Evolutionary conservation across 495 filamentous ascomycete genomes (phyloP), one percentile per base, ranked within the genome.

Genomic region (Penicillium cosmopolitanum): DNA sequence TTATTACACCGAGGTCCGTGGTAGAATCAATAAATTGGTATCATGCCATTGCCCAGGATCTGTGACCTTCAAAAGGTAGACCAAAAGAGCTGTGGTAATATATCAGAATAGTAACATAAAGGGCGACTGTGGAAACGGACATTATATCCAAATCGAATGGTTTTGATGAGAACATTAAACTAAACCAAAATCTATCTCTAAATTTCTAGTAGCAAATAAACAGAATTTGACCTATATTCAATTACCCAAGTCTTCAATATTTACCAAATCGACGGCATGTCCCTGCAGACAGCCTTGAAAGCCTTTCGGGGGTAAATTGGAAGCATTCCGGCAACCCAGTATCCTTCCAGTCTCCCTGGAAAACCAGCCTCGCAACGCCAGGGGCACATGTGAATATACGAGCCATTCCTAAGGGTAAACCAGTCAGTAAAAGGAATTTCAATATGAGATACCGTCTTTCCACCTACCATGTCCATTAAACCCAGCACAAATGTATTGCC

Each of bases 401-500:
- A 11, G 71, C 71, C 71, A 74, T 74, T 4, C 70, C 70, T 73
- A 40, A 50, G 8, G 7, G 3, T 18, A 44, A 0, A 15, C 12
- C 21, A 5, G 31, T 23, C 1, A 19, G 19, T 19, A 5, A 19
- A 11, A 8, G 9, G 4, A 25, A 15, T 12, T 7, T 3, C n/a
- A 15, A 16, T 9, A 44, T 9, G 42, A 44, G 42, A 19, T 9
- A 5, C 1, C 3, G 9, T 16, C n/a, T 0, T 44, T 6, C 16
- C 21, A 52, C 66, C 25, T 42, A 67, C 71, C 71, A 62, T 74
- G 71, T 0, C 71, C 71, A 53, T 72, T 72, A 38, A 74, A 74
- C 10, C 71, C 71, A 16, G 71, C 71, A 62, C 71, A 74, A 5
- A 74, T 66, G 50, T 65, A 74, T 23, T 74, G 71, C 8, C 71